Evolutionary conservation across 2,329 filamentous ascomycete species (phyloP).

Genomic region (Alternaria sp.): DNA sequence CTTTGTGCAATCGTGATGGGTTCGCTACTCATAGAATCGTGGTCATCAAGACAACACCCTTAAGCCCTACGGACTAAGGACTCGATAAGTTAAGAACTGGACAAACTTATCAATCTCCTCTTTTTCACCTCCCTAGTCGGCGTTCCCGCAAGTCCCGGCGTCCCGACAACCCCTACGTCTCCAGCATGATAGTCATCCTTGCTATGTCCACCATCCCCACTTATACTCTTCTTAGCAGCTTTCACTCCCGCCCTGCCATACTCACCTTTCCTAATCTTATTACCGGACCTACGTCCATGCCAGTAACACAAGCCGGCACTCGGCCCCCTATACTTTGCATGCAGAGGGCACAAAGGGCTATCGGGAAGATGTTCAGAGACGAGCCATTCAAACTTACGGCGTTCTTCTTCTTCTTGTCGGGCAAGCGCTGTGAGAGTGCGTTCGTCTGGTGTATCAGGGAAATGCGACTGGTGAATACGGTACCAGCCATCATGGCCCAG

Average conservation of each 20-base stretch:
- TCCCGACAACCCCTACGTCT: neutral
- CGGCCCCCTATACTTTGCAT: conserved; percentile 50
- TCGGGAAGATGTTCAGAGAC: conserved; percentile 56
- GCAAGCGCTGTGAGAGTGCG: conserved; percentile 13
- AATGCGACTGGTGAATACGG: conserved; percentile 16
- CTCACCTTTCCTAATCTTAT: conserved; percentile 22
- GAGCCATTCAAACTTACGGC: conserved; percentile 50
- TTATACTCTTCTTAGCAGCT: conserved; percentile 4
- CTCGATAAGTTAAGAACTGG: conserved; percentile 12
- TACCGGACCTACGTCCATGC: conserved; percentile 50
- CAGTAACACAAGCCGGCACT: conserved; percentile 54
- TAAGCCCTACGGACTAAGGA: neutral
- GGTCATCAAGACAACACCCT: neutral
- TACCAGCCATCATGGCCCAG: conserved; percentile 26
- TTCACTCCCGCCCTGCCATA: conserved; percentile 13
- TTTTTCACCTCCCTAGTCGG: conserved; percentile 16
- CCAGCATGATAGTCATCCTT: conserved; percentile 3
- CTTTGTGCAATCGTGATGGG: neutral
- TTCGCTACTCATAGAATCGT: neutral
- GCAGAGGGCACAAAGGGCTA: conserved; percentile 56
- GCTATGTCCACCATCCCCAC: neutral
- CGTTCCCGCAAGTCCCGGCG: conserved; percentile 3
- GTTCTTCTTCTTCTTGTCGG: conserved; percentile 35
- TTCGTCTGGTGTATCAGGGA: conserved; percentile 11
- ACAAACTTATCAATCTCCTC: conserved; percentile 31